Conservation (phyloP, 768 basidiomycete species). For the Macrolepiota fuliginosa region DNA sequence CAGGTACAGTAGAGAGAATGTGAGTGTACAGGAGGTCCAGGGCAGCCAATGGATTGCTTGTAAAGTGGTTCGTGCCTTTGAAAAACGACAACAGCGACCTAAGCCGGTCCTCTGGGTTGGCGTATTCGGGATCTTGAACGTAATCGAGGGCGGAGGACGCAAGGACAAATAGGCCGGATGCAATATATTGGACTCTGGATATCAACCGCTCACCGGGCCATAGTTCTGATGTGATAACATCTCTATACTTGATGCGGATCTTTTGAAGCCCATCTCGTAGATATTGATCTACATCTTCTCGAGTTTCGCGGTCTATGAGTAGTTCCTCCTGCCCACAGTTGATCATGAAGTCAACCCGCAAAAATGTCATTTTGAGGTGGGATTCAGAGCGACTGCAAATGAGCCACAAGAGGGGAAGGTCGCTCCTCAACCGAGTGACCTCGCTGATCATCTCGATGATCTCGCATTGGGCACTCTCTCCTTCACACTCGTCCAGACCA, state of each 20-base stretch:
- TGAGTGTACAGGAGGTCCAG: no score
- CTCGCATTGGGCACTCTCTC: no score
- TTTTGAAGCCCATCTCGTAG: background rate
- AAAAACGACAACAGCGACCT: no score
- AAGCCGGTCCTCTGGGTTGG: no score
- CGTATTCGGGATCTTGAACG: background rate
- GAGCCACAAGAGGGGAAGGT: constrained; percentile 19
- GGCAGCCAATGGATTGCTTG: no score
- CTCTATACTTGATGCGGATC: no score
- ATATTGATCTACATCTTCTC: background rate
- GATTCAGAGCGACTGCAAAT: constrained; percentile 24
- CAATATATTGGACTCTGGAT: background rate
- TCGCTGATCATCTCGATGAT: no score
- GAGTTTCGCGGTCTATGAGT: background rate
- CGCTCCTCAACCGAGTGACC: background rate
- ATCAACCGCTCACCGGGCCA: no score
- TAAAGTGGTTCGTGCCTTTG: background rate
- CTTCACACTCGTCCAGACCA: no score
- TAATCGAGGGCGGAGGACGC: background rate
- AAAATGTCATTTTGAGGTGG: no score
- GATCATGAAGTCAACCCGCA: no score
- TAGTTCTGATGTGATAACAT: no score
- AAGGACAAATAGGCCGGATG: background rate
- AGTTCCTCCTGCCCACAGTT: background rate
- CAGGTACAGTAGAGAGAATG: background rate